Conservation (phyloP, 2,329 filamentous ascomycete species). For the Diplodia intermedia region DNA sequence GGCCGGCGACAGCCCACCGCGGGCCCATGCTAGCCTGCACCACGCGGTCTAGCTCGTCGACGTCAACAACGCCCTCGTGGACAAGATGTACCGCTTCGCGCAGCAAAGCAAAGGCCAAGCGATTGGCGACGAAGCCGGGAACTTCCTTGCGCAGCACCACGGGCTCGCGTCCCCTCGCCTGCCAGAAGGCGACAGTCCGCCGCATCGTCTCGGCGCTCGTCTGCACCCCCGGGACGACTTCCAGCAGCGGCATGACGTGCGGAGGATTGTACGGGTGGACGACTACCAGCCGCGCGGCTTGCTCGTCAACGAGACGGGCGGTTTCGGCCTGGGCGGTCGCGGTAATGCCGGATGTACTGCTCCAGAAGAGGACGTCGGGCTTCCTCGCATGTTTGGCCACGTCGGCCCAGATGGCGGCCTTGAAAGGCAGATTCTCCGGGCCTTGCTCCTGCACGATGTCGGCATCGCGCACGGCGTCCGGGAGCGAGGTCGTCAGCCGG, state of each 20-base stretch:
- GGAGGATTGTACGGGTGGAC: constrained; percentile 69
- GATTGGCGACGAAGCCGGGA: constrained; percentile 64
- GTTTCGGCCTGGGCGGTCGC: constrained; percentile 56
- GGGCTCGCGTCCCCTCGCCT: constrained; percentile 51
- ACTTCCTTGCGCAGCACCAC: constrained; percentile 60
- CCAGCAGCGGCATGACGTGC: constrained; percentile 66
- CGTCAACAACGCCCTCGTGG: constrained; percentile 59
- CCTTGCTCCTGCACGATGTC: constrained; percentile 66
- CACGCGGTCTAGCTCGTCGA: constrained; percentile 61
- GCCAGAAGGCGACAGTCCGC: constrained; percentile 57
- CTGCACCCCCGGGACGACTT: constrained; percentile 60
- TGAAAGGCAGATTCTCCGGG: constrained; percentile 61
- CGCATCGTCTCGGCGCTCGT: constrained; percentile 51
- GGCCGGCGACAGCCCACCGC: constrained; percentile 62
- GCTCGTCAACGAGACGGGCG: constrained; percentile 28
- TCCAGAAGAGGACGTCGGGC: constrained; percentile 60
- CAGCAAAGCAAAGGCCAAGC: constrained; percentile 63
- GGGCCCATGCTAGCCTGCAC: constrained; percentile 61
- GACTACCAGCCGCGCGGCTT: constrained; percentile 54
- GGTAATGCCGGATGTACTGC: constrained; percentile 64
- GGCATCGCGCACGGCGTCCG: constrained; percentile 54
- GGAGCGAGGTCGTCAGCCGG: constrained; percentile 46
- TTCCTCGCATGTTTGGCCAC: constrained; percentile 56
- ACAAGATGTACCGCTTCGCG: constrained; percentile 64
- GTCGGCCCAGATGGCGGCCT: constrained; percentile 59